These are phyloP conservation scores for Cordyceps pruinosa DNA, from an alignment of 2,329 filamentous ascomycete genomes.

Conservation along the genomic window DNA sequence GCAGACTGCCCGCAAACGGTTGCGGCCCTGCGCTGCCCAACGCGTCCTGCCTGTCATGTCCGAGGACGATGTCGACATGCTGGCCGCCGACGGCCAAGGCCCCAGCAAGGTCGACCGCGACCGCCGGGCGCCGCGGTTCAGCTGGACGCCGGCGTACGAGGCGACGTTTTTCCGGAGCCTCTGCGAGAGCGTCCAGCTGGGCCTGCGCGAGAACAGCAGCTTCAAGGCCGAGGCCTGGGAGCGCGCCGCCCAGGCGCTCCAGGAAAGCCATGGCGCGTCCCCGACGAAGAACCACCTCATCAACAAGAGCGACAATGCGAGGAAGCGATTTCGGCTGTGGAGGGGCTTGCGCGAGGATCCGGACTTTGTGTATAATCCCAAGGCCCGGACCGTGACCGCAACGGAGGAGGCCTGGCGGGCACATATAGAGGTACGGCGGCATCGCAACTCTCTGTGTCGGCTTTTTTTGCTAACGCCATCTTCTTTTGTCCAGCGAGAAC, in stretches of 20 bases:
- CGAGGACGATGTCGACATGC: slow-evolving; percentile 32
- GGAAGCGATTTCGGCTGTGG: slow-evolving; percentile 57
- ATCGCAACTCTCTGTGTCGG: background rate
- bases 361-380: slow-evolving; percentile 48
- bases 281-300: slow-evolving; percentile 56
- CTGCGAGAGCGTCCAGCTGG: slow-evolving; percentile 51
- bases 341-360: slow-evolving; percentile 50
- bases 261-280: slow-evolving; percentile 48
- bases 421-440: slow-evolving; percentile 44
- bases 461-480: slow-evolving; percentile 15
- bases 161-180: slow-evolving; percentile 55
- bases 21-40: background rate
- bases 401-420: slow-evolving; percentile 50
- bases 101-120: slow-evolving; percentile 31
- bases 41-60: slow-evolving; percentile 24
- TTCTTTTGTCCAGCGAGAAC: slow-evolving; percentile 40
- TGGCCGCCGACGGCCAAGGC: slow-evolving; percentile 29
- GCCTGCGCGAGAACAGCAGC: slow-evolving; percentile 50
- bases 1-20: background rate
- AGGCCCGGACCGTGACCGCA: slow-evolving; percentile 44
- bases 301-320: slow-evolving; percentile 58
- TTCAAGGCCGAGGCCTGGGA: slow-evolving; percentile 58
- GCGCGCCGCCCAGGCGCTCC: slow-evolving; percentile 46
- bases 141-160: slow-evolving; percentile 53
- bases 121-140: slow-evolving; percentile 46